Percentiles rank a stretch among this genome's conserved stretches.
Conservation (phyloP, 1,284 basidiomycete species). For the Tylopilus orsonianus region DNA sequence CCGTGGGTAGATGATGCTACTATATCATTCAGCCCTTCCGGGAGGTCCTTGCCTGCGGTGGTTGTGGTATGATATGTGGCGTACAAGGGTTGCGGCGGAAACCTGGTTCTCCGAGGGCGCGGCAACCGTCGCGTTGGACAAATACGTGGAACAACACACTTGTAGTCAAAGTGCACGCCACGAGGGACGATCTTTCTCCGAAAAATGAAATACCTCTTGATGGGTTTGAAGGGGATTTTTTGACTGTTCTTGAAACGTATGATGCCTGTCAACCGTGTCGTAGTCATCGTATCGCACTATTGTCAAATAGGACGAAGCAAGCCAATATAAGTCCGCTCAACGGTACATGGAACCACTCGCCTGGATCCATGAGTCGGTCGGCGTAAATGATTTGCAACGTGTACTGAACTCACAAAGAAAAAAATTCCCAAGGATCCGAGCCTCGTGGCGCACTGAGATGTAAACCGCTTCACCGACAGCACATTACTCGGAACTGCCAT, state of each 20-base stretch:
- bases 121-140: conserved; percentile 5
- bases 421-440: neutral
- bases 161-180: neutral
- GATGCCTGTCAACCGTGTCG: conserved; percentile 7
- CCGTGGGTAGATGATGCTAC: neutral
- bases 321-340: conserved; percentile 1
- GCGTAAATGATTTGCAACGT: conserved; percentile 8
- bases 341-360: neutral
- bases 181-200: conserved; percentile 16
- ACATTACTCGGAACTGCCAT: neutral
- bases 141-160: conserved; percentile 14
- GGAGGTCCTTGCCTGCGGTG: too few species aligned
- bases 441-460: conserved; percentile 10
- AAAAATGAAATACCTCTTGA: conserved; percentile 11
- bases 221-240: conserved; percentile 6
- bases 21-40: neutral
- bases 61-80: neutral
- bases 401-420: neutral
- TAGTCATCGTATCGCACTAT: conserved; percentile 1
- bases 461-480: neutral
- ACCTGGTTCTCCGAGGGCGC: neutral
- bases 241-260: conserved; percentile 16
- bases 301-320: neutral
- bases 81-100: neutral
- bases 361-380: neutral